Base-by-base conservation (phyloP, 805 yeast genomes). In the Metschnikowia hibisci region DNA sequence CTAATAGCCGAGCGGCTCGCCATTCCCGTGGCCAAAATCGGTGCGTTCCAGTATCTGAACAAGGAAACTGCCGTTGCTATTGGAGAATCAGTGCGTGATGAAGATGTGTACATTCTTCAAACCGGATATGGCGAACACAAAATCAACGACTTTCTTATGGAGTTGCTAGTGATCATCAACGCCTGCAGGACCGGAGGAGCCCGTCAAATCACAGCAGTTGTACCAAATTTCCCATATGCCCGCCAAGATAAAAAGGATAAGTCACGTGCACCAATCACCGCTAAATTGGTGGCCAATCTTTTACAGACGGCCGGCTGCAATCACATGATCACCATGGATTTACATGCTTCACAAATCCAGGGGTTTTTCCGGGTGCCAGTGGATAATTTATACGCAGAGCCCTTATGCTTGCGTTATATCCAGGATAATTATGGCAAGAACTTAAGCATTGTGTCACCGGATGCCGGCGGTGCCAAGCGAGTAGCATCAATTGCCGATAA, bases 401-500 rank as follows among this genome's bases (percentile, higher is more conserved):
- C 99, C 37, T 80, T 84, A 43, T 95, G 87, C 15, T 76, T 91
- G 37, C 72, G 85, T 53, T 93, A 87, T 63, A 87, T 91, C 54
- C 80, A 77, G 50, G 86, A 81, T 47, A 76, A 80, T 51, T 70
- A 80, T 34, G 74, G 77, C 50, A 66, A 71, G 48, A 66, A 81
- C 46, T 69, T 77, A 41, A 76, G 89, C 8, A 79, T 91, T 43
- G 95, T 91, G 10, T 88, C 96, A 4, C 99, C 99, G 3, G 99
- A 91, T 69, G 99, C 99, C 3, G 99, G 99, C 55, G 99, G 99
- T 46, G 98, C 98, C 42, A 91, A 91, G 66, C 78, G 99, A 53
- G 99, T 90, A 22, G 98, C 98, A 2, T 82, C 90, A 4, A 71
- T 91, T 40, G 98, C 98, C 11, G 98, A 91, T 58, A 80, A 85